A percentile compares a stretch with the other conserved stretches of the same genome.
phyloP scores from a whole-genome alignment of 2,329 filamentous ascomycete genomes.

The Hymenoscyphus infarciens region DNA sequence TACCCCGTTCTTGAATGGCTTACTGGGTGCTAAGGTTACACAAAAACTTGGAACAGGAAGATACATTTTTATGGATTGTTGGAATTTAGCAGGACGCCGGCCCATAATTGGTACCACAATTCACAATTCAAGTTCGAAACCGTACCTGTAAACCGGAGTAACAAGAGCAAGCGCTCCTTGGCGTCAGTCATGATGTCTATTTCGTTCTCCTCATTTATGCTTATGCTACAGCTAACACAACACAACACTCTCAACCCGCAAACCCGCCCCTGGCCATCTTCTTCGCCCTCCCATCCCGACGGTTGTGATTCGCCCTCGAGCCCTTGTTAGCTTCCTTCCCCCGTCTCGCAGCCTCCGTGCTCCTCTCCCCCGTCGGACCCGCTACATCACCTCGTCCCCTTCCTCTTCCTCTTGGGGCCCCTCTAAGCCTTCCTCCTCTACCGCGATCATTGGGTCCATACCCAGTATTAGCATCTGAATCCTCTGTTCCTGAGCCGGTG shows the following conservation, averaged over 20 bases:
- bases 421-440: slow-evolving; percentile 43
- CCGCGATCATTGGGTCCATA: slow-evolving; percentile 36
- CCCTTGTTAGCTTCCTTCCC: slow-evolving; percentile 81
- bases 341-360: slow-evolving; percentile 67
- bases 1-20: no score
- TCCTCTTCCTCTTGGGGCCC: slow-evolving; percentile 42
- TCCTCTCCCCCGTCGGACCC: slow-evolving; percentile 63
- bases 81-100: no score
- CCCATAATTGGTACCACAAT: no score
- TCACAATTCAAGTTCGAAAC: no score
- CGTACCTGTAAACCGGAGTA: no score
- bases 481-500: slow-evolving; percentile 54
- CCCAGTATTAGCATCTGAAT: slow-evolving; percentile 46
- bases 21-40: no score
- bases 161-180: no score
- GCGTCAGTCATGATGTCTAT: no score
- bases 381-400: slow-evolving; percentile 58
- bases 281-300: slow-evolving; percentile 64
- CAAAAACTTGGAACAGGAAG: no score
- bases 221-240: no score
- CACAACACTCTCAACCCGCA: slow-evolving; percentile 21
- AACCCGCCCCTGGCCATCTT: slow-evolving; percentile 60
- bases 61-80: no score
- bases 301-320: slow-evolving; percentile 80
- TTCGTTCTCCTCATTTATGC: no score